These are phyloP conservation scores for Phlebopus sp. DNA, from an alignment of 1,284 basidiomycete species.

Conservation along the genomic window DNA sequence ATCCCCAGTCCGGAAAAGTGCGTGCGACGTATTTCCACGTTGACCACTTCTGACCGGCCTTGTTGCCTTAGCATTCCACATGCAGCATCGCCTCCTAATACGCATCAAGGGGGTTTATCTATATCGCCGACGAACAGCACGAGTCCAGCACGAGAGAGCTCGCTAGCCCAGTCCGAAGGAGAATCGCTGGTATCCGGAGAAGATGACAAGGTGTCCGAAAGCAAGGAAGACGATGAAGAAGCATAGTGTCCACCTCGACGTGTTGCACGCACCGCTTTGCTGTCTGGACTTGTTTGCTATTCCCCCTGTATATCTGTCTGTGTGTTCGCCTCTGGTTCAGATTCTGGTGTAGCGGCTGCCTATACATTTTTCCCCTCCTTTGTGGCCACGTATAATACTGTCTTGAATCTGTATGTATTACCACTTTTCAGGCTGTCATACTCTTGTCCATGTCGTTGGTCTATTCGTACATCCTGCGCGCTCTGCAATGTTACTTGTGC, in stretches of 20 bases:
- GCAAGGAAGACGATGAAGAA: constrained; percentile 31
- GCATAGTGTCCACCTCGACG: constrained; percentile 35
- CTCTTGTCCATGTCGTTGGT: constrained; percentile 11
- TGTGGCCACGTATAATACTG: constrained; percentile 22
- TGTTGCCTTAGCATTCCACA: constrained; percentile 61
- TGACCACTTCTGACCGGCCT: constrained; percentile 4
- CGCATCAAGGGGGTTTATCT: constrained; percentile 51
- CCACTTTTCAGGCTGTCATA: constrained; percentile 23
- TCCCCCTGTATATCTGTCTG: constrained; percentile 23
- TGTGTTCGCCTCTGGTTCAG: constrained; percentile 15
- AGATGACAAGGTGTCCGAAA: constrained; percentile 15
- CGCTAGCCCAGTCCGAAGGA: constrained; percentile 39
- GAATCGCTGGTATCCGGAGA: constrained; percentile 18
- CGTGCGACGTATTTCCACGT: constrained; percentile 29
- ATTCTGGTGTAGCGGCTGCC: constrained; percentile 17
- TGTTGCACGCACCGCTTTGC: constrained; percentile 1
- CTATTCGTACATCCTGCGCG: constrained; percentile 19
- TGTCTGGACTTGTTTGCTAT: constrained; percentile 11
- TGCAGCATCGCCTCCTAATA: constrained; percentile 59
- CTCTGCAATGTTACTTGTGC: background rate
- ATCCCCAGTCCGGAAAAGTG: constrained; percentile 96
- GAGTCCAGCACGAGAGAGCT: constrained; percentile 64
- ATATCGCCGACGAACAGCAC: constrained; percentile 69
- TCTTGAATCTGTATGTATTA: constrained; percentile 31
- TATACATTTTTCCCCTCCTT: constrained; percentile 1